Percentiles rank a stretch among this genome's conserved stretches.
These are phyloP conservation scores for Begonia masoniana DNA, from an alignment of 306 rosid species.

Conservation along the genomic window DNA sequence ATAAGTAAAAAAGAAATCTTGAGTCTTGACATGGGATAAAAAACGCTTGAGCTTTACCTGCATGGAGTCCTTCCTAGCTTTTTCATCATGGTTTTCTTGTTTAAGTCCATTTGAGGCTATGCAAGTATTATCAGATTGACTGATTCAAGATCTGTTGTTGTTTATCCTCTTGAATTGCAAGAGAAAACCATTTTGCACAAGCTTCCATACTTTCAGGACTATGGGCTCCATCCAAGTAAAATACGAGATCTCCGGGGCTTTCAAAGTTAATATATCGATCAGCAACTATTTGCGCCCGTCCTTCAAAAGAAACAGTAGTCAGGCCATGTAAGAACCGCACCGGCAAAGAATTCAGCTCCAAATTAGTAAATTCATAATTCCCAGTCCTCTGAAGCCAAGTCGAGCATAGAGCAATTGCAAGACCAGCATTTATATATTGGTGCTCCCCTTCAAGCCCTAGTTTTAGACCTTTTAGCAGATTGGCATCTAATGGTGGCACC, in stretches of 20 bases:
- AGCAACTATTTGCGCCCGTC: slow-evolving; percentile 85
- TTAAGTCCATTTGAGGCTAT: no score
- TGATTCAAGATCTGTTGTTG: slow-evolving; percentile 13
- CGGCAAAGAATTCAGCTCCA: slow-evolving; percentile 47
- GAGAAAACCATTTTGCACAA: slow-evolving; percentile 83
- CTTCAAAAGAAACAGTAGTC: slow-evolving; percentile 69
- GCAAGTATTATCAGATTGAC: not conserved
- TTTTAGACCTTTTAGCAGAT: slow-evolving; percentile 48
- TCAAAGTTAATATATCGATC: slow-evolving; percentile 34
- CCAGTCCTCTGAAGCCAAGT: slow-evolving; percentile 81
- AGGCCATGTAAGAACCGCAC: slow-evolving; percentile 71
- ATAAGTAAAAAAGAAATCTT: no score
- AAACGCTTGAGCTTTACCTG: slow-evolving; percentile 35
- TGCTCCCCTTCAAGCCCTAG: slow-evolving; percentile 96
- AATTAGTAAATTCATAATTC: slow-evolving; percentile 25
- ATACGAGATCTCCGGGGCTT: slow-evolving; percentile 44
- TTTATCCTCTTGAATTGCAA: slow-evolving; percentile 37
- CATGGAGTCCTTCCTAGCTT: slow-evolving; percentile 29
- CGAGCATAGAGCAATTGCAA: slow-evolving; percentile 70
- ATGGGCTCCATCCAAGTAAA: slow-evolving; percentile 95
- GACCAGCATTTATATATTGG: slow-evolving; percentile 89
- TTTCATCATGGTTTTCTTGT: slow-evolving; percentile 16
- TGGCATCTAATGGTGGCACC: slow-evolving; percentile 47
- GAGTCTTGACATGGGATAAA: no score
- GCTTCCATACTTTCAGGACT: slow-evolving; percentile 93